These are phyloP conservation scores for Mycena galericulata DNA, from an alignment of 768 basidiomycete species.

Conservation along the genomic window DNA sequence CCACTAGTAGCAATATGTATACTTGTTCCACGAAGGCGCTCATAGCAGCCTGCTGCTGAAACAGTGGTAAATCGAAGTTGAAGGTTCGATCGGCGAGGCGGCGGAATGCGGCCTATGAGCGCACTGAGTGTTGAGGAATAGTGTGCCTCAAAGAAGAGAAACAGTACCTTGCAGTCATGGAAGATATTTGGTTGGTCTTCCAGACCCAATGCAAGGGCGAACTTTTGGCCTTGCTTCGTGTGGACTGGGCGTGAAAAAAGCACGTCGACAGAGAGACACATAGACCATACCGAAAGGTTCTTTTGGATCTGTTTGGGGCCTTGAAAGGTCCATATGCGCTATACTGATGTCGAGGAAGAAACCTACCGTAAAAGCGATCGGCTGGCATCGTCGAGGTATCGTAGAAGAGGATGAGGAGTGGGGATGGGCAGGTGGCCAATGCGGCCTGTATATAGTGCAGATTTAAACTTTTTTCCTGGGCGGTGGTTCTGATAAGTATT, in stretches of 20 bases:
- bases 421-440: too few species aligned
- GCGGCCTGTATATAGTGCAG: too few species aligned
- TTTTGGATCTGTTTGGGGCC: neutral
- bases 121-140: too few species aligned
- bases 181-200: neutral
- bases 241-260: neutral
- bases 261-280: neutral
- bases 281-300: neutral
- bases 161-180: neutral
- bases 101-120: slow-evolving; percentile 6
- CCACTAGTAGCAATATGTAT: neutral
- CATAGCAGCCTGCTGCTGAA: slow-evolving; percentile 17
- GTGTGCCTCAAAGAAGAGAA: too few species aligned
- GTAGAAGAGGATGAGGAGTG: too few species aligned
- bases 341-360: too few species aligned
- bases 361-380: too few species aligned
- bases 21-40: neutral
- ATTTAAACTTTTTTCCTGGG: too few species aligned
- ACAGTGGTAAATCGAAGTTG: slow-evolving; percentile 3
- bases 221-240: slow-evolving; percentile 10
- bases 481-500: too few species aligned
- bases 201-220: slow-evolving; percentile 10
- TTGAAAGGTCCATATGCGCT: neutral
- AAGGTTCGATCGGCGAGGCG: slow-evolving; percentile 4
- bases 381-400: too few species aligned